Base-by-base conservation (phyloP, 2,329 filamentous ascomycete genomes). In the Cytospora schulzeri region DNA sequence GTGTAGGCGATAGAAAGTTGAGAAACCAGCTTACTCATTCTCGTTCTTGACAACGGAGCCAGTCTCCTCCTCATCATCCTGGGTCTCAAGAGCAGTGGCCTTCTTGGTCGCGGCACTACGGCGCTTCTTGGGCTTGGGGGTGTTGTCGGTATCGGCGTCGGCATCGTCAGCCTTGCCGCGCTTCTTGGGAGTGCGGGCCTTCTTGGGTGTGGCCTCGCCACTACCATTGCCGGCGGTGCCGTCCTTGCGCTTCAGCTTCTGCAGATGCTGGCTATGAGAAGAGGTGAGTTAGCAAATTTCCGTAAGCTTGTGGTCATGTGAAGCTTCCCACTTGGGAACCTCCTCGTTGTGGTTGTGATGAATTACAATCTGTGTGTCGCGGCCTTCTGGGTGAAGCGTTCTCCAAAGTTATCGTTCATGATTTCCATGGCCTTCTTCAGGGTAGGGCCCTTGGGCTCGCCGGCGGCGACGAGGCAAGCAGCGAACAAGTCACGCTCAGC, bases 181-280 rank as follows among this genome's bases (percentile, higher is more conserved):
- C 54, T 63, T 65, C 59, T 68, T 69, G 50, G 57, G 53, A 60
- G 71, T 70, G 26, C 53, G 53, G 19, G 63, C 11, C 35, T 63
- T 67, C 66, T 67, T 65, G 29, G 51, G 45, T 29, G 70, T 60
- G 28, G 67, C 31, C 24, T 53, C 65, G 51, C 59, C 51, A 62
- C 68, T 70, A 51, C 64, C 66, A 9, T 12, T 22, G 9, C 45
- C 45, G 6, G 45, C 65, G 17, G 57, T 52, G 0, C 60, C 65
- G 54, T 74, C 72, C 66, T 73, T 73, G 41, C 73, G 71, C 14
- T 73, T 71, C 0, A 77, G 68, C 60, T 76, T 77, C 61, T 77
- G 75, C 0, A 77, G 66, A 24, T 77, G 75, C 69, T 77, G 75
- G 1, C 75, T 76, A 48, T 63, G 64, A 28, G 48, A 60, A 24